Conservation (phyloP, 1,139 yeast species). For the Nadsonia starkeyi-henricii region DNA sequence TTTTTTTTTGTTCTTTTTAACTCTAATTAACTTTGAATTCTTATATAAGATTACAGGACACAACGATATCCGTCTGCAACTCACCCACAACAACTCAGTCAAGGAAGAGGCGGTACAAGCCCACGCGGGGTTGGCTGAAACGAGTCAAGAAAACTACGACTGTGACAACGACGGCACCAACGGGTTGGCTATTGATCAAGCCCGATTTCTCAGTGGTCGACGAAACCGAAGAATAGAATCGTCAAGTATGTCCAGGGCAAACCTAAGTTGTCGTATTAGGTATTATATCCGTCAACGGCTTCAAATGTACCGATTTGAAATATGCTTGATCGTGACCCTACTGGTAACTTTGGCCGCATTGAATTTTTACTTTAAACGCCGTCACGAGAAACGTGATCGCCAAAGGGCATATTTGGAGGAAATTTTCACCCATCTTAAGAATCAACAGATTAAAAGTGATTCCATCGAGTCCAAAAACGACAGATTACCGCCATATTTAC, state of each 20-base stretch:
- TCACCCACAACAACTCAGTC: not conserved
- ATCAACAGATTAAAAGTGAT: not conserved
- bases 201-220: not conserved
- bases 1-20: not conserved
- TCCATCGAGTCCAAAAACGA: not conserved
- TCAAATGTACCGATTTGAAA: not conserved
- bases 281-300: not conserved
- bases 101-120: not conserved
- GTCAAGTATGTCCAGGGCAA: not conserved
- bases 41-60: no score
- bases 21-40: no score
- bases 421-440: not conserved
- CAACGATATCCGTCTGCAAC: no score
- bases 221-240: not conserved
- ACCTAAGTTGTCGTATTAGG: not conserved
- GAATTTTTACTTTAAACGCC: not conserved
- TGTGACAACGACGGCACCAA: not conserved
- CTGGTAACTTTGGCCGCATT: not conserved
- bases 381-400: not conserved
- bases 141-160: not conserved
- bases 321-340: not conserved
- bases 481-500: constrained; percentile 34
- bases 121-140: not conserved
- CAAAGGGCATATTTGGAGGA: not conserved
- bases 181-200: not conserved